Evolutionary conservation across 1,284 basidiomycete species (phyloP).

Genomic region (Fomitopsis schrenkii): DNA sequence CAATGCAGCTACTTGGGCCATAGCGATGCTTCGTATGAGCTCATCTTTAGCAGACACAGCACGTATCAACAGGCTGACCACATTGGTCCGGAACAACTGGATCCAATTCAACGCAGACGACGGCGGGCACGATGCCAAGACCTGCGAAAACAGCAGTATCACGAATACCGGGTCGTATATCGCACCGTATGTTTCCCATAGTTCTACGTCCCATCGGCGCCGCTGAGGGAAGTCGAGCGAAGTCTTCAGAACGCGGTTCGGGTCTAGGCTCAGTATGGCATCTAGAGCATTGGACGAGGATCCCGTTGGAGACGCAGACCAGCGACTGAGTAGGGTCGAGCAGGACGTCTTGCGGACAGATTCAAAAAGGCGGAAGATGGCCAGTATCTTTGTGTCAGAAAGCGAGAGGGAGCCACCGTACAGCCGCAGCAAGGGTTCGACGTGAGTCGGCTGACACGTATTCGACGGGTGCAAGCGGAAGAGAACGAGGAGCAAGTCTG

Average conservation of each 20-base stretch:
- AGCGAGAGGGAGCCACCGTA: constrained; percentile 70
- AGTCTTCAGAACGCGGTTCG: constrained; percentile 65
- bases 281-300: constrained; percentile 51
- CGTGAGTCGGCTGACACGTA: constrained; percentile 78
- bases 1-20: constrained; percentile 49
- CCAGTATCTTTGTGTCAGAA: constrained; percentile 65
- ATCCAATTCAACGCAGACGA: constrained; percentile 76
- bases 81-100: constrained; percentile 79
- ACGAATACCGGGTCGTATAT: constrained; percentile 86
- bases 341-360: constrained; percentile 63
- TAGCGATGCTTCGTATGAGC: constrained; percentile 54
- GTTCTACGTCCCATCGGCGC: constrained; percentile 33
- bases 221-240: constrained; percentile 70
- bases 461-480: constrained; percentile 76
- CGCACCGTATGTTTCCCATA: constrained; percentile 13
- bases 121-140: constrained; percentile 54
- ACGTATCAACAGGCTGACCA: constrained; percentile 72
- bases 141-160: constrained; percentile 62
- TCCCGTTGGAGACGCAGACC: constrained; percentile 49
- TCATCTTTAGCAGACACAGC: constrained; percentile 68
- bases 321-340: constrained; percentile 53
- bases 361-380: constrained; percentile 80
- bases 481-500: constrained; percentile 55
- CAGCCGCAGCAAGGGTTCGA: constrained; percentile 69
- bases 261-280: constrained; percentile 68